A percentile compares a stretch with the other conserved stretches of the same genome.
Evolutionary conservation across 2,329 filamentous ascomycete species (phyloP).

Genomic region (Trichoderma aggressivum): DNA sequence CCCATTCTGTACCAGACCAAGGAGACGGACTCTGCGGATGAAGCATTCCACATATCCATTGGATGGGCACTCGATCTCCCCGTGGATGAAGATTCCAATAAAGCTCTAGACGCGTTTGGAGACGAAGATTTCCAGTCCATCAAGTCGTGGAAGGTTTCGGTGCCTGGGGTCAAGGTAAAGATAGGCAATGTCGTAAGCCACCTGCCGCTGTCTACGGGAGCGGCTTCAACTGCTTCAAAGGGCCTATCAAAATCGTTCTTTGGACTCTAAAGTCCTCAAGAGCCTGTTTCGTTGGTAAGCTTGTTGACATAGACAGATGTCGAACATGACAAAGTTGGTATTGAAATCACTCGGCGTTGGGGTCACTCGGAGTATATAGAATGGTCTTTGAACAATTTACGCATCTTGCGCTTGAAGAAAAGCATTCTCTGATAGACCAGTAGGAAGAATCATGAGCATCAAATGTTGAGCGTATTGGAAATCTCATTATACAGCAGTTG

Average conservation of each 20-base stretch:
- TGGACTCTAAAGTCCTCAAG: constrained; percentile 1
- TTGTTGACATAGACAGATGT: no score
- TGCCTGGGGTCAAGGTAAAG: constrained; percentile 67
- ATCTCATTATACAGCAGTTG: not conserved
- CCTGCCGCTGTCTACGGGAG: constrained; percentile 35
- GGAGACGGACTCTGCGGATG: constrained; percentile 25
- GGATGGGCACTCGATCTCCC: constrained; percentile 71
- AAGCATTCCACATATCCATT: constrained; percentile 81
- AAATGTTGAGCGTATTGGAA: not conserved
- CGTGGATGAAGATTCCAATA: constrained; percentile 35
- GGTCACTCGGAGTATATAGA: not conserved
- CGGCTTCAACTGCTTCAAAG: constrained; percentile 2
- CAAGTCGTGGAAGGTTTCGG: constrained; percentile 45
- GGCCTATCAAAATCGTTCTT: constrained; percentile 15
- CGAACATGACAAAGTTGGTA: no score
- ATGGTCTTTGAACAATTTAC: not conserved
- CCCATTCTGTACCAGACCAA: constrained; percentile 62
- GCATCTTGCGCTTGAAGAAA: not conserved
- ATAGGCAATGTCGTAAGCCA: constrained; percentile 67
- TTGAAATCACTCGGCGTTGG: not conserved
- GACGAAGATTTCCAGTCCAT: constrained; percentile 31
- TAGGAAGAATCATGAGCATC: not conserved
- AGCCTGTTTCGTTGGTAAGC: not conserved
- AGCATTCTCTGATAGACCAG: not conserved
- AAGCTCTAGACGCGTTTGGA: constrained; percentile 27